phyloP scores from a whole-genome alignment of 2,329 filamentous ascomycete species.

The Botryotinia convoluta region DNA sequence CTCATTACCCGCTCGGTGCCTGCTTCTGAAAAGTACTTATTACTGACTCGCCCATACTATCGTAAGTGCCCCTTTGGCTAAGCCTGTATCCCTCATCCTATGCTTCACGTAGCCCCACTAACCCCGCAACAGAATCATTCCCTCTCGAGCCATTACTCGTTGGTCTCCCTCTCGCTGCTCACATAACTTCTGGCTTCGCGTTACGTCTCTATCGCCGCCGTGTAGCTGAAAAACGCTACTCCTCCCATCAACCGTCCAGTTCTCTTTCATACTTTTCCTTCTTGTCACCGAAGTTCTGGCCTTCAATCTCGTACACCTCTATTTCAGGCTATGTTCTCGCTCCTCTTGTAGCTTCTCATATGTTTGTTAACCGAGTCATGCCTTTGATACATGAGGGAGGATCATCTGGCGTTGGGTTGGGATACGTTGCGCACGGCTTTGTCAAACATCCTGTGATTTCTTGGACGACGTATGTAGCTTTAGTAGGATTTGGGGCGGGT shows the following conservation, averaged over 20 bases:
- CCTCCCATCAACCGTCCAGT: conserved; percentile 66
- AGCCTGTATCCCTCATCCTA: conserved; percentile 70
- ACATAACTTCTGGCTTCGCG: conserved; percentile 73
- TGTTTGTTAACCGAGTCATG: conserved; percentile 70
- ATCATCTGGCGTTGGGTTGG: conserved; percentile 79
- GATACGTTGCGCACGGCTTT: conserved; percentile 83
- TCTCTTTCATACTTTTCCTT: conserved; percentile 68
- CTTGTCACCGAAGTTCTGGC: conserved; percentile 71
- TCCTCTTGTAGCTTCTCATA: conserved; percentile 66
- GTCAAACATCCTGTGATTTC: conserved; percentile 64
- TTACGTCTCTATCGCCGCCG: conserved; percentile 73
- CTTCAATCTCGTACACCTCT: conserved; percentile 66
- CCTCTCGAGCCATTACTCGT: conserved; percentile 75
- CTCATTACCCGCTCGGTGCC: conserved; percentile 69
- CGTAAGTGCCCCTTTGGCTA: conserved; percentile 56
- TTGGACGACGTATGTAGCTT: conserved; percentile 65
- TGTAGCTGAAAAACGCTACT: conserved; percentile 67
- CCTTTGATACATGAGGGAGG: conserved; percentile 78
- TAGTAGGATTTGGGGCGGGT: conserved; percentile 66
- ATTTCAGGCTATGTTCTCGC: conserved; percentile 69
- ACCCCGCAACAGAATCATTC: conserved; percentile 48
- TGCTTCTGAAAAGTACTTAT: conserved; percentile 77
- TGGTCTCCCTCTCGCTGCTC: conserved; percentile 70
- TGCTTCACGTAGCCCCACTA: not conserved
- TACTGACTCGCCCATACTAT: conserved; percentile 89